Percentiles rank a stretch among this genome's conserved stretches.
Evolutionary conservation across 495 filamentous ascomycete genomes (phyloP).

Genomic region (Glutinoglossum americanum): DNA sequence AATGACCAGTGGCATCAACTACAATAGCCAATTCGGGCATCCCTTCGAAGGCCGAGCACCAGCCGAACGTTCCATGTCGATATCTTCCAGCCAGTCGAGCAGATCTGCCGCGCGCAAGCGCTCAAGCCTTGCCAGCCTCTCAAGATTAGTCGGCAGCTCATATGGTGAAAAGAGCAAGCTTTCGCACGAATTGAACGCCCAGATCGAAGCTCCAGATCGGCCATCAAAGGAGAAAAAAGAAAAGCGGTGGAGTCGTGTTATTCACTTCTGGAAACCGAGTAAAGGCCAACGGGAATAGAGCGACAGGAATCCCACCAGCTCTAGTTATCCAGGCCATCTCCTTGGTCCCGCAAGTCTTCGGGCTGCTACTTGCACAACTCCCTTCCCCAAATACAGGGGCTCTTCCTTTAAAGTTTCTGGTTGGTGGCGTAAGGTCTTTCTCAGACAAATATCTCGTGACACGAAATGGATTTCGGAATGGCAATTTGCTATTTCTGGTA

Average conservation of each 20-base stretch:
- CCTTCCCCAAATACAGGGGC: not conserved
- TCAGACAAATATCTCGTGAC: not conserved
- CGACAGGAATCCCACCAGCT: not conserved
- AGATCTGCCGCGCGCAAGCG: constrained; percentile 37
- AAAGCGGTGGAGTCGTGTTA: constrained; percentile 54
- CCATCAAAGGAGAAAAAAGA: constrained; percentile 39
- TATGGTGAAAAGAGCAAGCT: constrained; percentile 65
- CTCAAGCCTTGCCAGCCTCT: constrained; percentile 67
- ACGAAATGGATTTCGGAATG: not conserved
- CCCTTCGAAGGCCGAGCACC: constrained; percentile 8
- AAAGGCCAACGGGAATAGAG: not conserved
- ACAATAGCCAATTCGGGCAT: constrained; percentile 10
- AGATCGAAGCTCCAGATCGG: constrained; percentile 33
- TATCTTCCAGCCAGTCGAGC: constrained; percentile 27
- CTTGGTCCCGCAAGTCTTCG: not conserved
- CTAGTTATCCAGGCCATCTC: not conserved
- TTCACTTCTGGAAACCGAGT: constrained; percentile 57
- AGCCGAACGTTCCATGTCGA: constrained; percentile 36
- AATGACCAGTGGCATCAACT: constrained; percentile 41
- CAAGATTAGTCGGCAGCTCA: constrained; percentile 57
- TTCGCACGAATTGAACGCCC: constrained; percentile 43
- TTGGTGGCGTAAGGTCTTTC: not conserved
- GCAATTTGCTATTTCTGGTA: not conserved
- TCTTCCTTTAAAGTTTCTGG: not conserved
- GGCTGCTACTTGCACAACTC: not conserved